Conservation (phyloP, 306 rosid species). For the Luffa aegyptiaca region DNA sequence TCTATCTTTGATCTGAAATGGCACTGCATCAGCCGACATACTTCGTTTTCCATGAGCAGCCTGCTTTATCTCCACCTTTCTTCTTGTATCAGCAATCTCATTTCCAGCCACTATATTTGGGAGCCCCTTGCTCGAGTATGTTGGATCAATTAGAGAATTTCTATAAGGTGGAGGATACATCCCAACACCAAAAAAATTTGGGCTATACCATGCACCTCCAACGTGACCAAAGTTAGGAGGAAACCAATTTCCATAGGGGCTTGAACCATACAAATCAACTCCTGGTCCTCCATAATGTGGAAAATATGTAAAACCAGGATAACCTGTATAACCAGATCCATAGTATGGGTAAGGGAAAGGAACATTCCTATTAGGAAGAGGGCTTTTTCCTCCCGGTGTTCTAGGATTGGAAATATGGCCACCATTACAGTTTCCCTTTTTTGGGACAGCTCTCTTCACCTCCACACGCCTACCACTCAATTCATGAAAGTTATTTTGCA, state of each 20-base stretch:
- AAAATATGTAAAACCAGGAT: slow-evolving; percentile 25
- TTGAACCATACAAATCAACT: slow-evolving; percentile 26
- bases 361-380: not conserved
- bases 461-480: slow-evolving; percentile 68
- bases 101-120: slow-evolving; percentile 15
- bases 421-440: slow-evolving; percentile 29
- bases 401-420: slow-evolving; percentile 27
- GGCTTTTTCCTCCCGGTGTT: slow-evolving; percentile 31
- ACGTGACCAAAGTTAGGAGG: not conserved
- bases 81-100: slow-evolving; percentile 25
- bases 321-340: slow-evolving; percentile 19
- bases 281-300: slow-evolving; percentile 30
- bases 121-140: slow-evolving; percentile 27
- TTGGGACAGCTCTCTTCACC: slow-evolving; percentile 88
- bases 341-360: slow-evolving; percentile 17
- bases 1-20: slow-evolving; percentile 21
- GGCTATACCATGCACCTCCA: slow-evolving; percentile 34
- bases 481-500: slow-evolving; percentile 52
- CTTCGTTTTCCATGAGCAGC: slow-evolving; percentile 11
- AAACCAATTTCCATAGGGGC: slow-evolving; percentile 32
- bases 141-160: slow-evolving; percentile 16
- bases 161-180: slow-evolving; percentile 30
- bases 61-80: not conserved
- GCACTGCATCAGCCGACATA: slow-evolving; percentile 17
- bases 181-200: slow-evolving; percentile 25